These are phyloP conservation scores for Centrapalus pauciflorus DNA, from an alignment of 129 eudicot genomes.

Conservation along the genomic window DNA sequence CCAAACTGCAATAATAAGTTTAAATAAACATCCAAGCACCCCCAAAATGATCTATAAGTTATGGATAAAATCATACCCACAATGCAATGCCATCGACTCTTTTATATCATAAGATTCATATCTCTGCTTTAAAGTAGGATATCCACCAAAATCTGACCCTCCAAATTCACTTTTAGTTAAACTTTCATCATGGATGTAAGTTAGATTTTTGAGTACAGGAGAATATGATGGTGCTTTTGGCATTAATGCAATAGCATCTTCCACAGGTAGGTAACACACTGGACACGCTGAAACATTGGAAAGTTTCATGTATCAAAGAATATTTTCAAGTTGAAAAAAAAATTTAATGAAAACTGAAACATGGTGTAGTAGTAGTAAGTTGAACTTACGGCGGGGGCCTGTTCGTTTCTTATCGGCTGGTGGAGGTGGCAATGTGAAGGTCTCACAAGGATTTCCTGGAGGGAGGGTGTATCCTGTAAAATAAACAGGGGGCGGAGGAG, in stretches of 20 bases:
- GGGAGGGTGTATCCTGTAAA: slow-evolving; percentile 77
- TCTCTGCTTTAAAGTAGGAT: slow-evolving; percentile 65
- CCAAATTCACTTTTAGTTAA: slow-evolving; percentile 65
- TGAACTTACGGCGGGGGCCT: slow-evolving; percentile 54
- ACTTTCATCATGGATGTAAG: slow-evolving; percentile 63
- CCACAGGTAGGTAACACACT: slow-evolving; percentile 68
- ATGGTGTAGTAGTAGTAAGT: neutral
- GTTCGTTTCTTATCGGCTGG: slow-evolving; percentile 83
- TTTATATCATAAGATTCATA: slow-evolving; percentile 58
- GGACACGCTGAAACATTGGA: slow-evolving; percentile 61
- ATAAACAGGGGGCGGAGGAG: slow-evolving; percentile 48
- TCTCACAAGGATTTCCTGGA: slow-evolving; percentile 81
- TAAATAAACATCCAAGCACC: neutral
- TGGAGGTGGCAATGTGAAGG: slow-evolving; percentile 71
- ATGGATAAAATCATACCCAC: slow-evolving; percentile 47
- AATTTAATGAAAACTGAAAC: neutral
- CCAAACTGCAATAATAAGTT: neutral
- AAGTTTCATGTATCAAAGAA: neutral
- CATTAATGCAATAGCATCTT: slow-evolving; percentile 60
- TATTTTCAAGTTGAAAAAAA: slow-evolving; percentile 14
- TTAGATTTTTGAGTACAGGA: slow-evolving; percentile 52
- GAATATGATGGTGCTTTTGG: slow-evolving; percentile 67
- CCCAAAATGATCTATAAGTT: neutral
- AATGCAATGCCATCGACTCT: slow-evolving; percentile 68
- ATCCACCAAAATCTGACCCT: slow-evolving; percentile 81